Base-by-base conservation (phyloP, 305 asterid genomes). In the Fraxinus velutina region DNA sequence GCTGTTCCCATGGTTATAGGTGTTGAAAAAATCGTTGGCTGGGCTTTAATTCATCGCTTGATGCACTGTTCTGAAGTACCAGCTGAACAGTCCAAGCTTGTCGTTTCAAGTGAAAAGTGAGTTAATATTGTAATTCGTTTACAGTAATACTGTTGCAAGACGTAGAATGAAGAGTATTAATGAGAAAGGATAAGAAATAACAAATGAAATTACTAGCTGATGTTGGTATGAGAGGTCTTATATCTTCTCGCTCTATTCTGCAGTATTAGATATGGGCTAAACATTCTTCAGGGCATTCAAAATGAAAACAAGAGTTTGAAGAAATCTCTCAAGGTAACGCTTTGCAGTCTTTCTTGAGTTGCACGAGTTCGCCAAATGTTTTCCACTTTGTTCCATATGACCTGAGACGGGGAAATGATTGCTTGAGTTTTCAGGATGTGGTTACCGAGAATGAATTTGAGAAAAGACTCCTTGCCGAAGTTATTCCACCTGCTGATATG, bases 381-480 rank as follows among this genome's bases (percentile, higher is more conserved):
- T 19, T 76, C 44, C 82, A 70, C 6, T 84, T 62, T 17, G 22
- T 81, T 80, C 76, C 81, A 30, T 29, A 57, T 44, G 50, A 83
- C 10, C 19, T 74, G 68, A 42, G 57, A 34, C 47, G 15, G 70
- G 73, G 76, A 72, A 73, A 74, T 73, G 78, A 73, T 78, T 30
- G 22, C 57, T 83, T 82, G 86, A 78, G 19, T 87, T 24, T 90
- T 82, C 86, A 94, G 97, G 98, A 94, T 78, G 95, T 94, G 80
- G 93, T 88, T 84, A 92, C 98, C 19, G 98, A 94, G 85, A 94
- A 94, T 68, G 98, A 90, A 78, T 94, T 94, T 66, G 98, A 94
- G 94, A 94, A 92, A 84, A 92, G 87, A 86, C 97, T 94, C 29
- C 97, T 94, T 81, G 92, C 89, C 21, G 98, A 94, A 84, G 98